Base-by-base conservation (phyloP, 2,329 filamentous ascomycete species). In the Pochonia chlamydosporia region DNA sequence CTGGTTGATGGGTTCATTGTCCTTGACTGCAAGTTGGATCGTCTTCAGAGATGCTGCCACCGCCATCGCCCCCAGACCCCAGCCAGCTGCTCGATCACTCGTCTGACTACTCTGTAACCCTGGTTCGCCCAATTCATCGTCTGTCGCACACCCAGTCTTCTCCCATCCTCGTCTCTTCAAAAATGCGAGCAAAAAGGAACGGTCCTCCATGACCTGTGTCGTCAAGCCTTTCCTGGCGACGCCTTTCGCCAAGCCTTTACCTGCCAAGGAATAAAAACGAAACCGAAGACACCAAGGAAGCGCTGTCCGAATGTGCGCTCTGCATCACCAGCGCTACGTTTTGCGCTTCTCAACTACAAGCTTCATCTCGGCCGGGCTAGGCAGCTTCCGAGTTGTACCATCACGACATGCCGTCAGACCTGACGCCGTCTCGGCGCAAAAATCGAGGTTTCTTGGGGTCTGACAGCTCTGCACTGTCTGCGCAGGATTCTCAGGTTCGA, bases 371-470 rank as follows among this genome's bases (percentile, higher is more conserved):
- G 31, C 3, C 35, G 10, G 3, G 5, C 35, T 39, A 13, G 35
- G 9, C 5, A 23, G 35, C 11, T 23, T 39, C 20, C 9, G 16
- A 16, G 20, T 20, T 39, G 20, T 16, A 39, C 18, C 10, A 13
- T 9, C 20, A 28, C 24, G 47, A 51, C 49, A 67, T 67, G 64
- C 54, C 58, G 48, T 52, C 58, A 42, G 56, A 63, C 46, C 56
- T 59, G 40, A 54, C 50, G 44, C 52, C 59, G 44, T 52, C 57
- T 14, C 49, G 61, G 49, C 60, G 59, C 49, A 64, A 63, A 41
- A 78, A 77, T 50, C 71, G 74, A 49, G 74, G 74, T 35, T 77
- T 75, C 51, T 61, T 77, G 40, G 74, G 74, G 51, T 63, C 65
- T 33, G 71, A 76, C 56, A 76, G 71, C 60, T 74, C 72, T 51